Evolutionary conservation across 164 flowering plant genomes (phyloP).

Genomic region (Sextonia rubra): DNA sequence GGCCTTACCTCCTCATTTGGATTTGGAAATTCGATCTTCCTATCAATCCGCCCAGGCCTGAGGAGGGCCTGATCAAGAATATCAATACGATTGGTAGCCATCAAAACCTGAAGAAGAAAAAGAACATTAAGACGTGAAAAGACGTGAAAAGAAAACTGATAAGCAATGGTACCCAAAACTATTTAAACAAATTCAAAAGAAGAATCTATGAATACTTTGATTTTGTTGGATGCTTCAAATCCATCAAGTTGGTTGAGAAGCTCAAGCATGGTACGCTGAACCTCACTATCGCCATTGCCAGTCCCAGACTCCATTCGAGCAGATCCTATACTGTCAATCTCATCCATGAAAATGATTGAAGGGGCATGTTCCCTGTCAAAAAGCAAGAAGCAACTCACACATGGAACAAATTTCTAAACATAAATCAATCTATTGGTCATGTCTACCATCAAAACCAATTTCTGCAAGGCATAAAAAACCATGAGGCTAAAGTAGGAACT

Average conservation of each 20-base stretch:
- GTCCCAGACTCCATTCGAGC: slow-evolving; percentile 98
- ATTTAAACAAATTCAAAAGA: background rate
- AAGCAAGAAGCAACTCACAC: background rate
- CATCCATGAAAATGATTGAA: slow-evolving; percentile 98
- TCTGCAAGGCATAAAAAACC: too few relatives aligned
- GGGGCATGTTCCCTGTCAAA: slow-evolving; percentile 88
- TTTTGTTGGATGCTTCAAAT: slow-evolving; percentile 97
- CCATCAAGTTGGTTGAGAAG: slow-evolving; percentile 99
- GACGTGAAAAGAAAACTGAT: background rate
- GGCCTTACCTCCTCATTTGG: slow-evolving; percentile 79
- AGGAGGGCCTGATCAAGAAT: slow-evolving; percentile 96
- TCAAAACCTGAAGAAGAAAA: slow-evolving; percentile 58
- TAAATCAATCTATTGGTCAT: background rate
- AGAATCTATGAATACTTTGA: slow-evolving; percentile 44
- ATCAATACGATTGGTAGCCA: slow-evolving; percentile 97
- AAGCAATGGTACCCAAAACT: background rate
- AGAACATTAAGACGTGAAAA: background rate
- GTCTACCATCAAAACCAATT: background rate
- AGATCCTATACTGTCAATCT: slow-evolving; percentile 99
- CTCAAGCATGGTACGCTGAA: slow-evolving; percentile 97
- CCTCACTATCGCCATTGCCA: slow-evolving; percentile 99
- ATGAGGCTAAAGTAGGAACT: too few relatives aligned
- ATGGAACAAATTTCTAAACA: background rate
- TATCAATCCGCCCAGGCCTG: slow-evolving; percentile 93
- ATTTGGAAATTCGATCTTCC: slow-evolving; percentile 97